Evolutionary conservation across 140 eudicot species (phyloP), one percentile per base, ranked within the genome.

Genomic region (Bidens hawaiensis): DNA sequence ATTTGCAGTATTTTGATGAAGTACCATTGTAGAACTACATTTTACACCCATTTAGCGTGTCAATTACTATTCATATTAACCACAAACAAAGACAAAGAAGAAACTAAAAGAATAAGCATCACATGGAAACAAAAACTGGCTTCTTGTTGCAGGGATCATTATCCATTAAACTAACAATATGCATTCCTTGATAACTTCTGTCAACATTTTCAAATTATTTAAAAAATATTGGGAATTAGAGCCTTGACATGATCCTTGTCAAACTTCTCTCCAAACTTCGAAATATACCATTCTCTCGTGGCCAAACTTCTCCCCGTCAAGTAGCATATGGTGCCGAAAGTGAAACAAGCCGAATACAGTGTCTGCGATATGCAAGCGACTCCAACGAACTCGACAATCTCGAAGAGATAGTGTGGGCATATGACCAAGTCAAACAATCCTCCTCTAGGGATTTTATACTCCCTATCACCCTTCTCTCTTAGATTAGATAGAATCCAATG

Each of bases 391-490:
- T 66, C 82, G 0, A 83, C 55, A 22, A 86, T 68, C 57, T 86
- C 95, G 31, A 86, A 86, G 4, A 86, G 54, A 28, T 86, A 86
- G 51, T 83, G 90, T 46, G 95, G 85, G 68, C 95, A 86, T 38
- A 80, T 76, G 3, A 86, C 81, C 62, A 80, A 60, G 34, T 23
- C 45, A 40, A 86, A 86, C 36, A 86, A 74, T 7, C 95, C 95
- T 2, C 95, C 95, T 68, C 64, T 72, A 0, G 95, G 91, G 24
- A 87, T 81, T 61, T 83, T 81, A 64, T 87, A 87, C 25, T 71
- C 76, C 56, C 48, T 78, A 5, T 78, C 83, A 7, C 80, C 82
- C 3, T 54, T 42, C 55, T 34, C 64, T 53, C 95, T 76, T 28
- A 87, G 33, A 12, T 21, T 81, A 1, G 95, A 78, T 6, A 87